Percentiles rank a stretch among this genome's conserved stretches.
Evolutionary conservation across 2,329 filamentous ascomycete species (phyloP).

Genomic region (Exophiala alcalophila): DNA sequence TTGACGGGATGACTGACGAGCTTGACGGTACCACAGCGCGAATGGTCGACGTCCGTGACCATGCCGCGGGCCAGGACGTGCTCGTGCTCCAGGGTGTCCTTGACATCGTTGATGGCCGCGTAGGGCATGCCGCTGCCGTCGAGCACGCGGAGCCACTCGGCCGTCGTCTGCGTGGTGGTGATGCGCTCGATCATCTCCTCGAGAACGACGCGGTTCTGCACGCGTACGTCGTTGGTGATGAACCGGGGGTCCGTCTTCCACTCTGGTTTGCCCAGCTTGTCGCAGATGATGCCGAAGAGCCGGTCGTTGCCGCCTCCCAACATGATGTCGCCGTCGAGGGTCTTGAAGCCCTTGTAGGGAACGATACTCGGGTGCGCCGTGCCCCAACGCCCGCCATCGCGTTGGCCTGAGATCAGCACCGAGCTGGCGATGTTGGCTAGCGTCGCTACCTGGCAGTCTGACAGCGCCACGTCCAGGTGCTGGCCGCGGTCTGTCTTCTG

Average conservation of each 20-base stretch:
- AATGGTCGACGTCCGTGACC: slow-evolving; percentile 84
- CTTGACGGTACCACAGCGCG: slow-evolving; percentile 77
- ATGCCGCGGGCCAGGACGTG: slow-evolving; percentile 81
- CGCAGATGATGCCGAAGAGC: slow-evolving; percentile 59
- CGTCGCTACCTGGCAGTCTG: slow-evolving; percentile 92
- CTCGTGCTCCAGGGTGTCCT: slow-evolving; percentile 75
- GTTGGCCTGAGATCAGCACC: slow-evolving; percentile 80
- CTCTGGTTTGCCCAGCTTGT: slow-evolving; percentile 56
- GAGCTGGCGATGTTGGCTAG: slow-evolving; percentile 94
- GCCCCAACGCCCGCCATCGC: slow-evolving; percentile 87
- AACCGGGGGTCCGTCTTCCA: slow-evolving; percentile 58
- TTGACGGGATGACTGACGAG: slow-evolving; percentile 94
- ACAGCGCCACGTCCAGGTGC: slow-evolving; percentile 86
- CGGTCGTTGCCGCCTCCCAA: slow-evolving; percentile 64
- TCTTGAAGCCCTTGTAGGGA: slow-evolving; percentile 80
- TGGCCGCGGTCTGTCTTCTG: slow-evolving; percentile 68
- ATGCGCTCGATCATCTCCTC: slow-evolving; percentile 75
- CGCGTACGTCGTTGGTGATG: slow-evolving; percentile 57
- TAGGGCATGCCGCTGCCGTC: slow-evolving; percentile 94
- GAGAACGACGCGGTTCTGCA: slow-evolving; percentile 68
- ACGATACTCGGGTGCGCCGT: slow-evolving; percentile 99
- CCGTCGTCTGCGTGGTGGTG: slow-evolving; percentile 73
- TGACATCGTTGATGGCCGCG: slow-evolving; percentile 89
- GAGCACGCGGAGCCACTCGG: slow-evolving; percentile 81
- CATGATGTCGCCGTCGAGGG: slow-evolving; percentile 60